phyloP scores from a whole-genome alignment of 352 stramenopile species.

The Globisporangium perplexum region DNA sequence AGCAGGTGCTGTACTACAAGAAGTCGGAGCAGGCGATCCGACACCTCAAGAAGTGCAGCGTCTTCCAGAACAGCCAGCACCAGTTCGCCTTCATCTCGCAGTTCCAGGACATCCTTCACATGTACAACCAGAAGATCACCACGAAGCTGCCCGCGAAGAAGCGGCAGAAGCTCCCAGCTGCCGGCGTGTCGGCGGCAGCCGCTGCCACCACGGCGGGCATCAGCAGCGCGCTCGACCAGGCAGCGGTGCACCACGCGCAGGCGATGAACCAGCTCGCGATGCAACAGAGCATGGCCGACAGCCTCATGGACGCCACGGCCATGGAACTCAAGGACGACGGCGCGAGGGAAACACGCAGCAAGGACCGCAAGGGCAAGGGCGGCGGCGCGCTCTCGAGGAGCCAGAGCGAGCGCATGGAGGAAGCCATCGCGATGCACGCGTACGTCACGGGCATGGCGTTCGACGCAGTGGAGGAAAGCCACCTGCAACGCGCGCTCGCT shows the following conservation, averaged over 20 bases:
- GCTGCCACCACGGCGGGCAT: slow-evolving; percentile 9
- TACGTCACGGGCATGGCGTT: slow-evolving; percentile 79
- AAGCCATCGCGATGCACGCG: slow-evolving; percentile 76
- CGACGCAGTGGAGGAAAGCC: slow-evolving; percentile 63
- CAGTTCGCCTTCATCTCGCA: slow-evolving; percentile 76
- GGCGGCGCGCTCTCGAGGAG: slow-evolving; percentile 38
- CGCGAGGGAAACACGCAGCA: slow-evolving; percentile 28
- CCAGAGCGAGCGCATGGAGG: slow-evolving; percentile 68
- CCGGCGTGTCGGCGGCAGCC: slow-evolving; percentile 1
- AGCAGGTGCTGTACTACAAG: slow-evolving; percentile 84
- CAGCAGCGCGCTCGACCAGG: slow-evolving; percentile 36
- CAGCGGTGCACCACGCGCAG: slow-evolving; percentile 52
- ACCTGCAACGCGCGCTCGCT: slow-evolving; percentile 55
- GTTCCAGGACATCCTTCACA: slow-evolving; percentile 72
- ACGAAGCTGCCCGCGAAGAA: slow-evolving; percentile 64
- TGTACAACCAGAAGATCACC: slow-evolving; percentile 83
- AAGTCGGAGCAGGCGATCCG: slow-evolving; percentile 83
- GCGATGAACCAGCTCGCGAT: slow-evolving; percentile 71
- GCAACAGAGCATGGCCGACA: slow-evolving; percentile 65
- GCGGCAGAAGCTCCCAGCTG: slow-evolving; percentile 29
- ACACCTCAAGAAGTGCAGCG: slow-evolving; percentile 73
- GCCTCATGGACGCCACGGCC: slow-evolving; percentile 50
- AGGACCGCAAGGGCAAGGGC: slow-evolving; percentile 40
- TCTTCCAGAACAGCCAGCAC: slow-evolving; percentile 79
- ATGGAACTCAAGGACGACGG: slow-evolving; percentile 52